A percentile compares a stretch with the other conserved stretches of the same genome.
Evolutionary conservation across 2,329 filamentous ascomycete genomes (phyloP).

Genomic region (Diaporthe destruens): DNA sequence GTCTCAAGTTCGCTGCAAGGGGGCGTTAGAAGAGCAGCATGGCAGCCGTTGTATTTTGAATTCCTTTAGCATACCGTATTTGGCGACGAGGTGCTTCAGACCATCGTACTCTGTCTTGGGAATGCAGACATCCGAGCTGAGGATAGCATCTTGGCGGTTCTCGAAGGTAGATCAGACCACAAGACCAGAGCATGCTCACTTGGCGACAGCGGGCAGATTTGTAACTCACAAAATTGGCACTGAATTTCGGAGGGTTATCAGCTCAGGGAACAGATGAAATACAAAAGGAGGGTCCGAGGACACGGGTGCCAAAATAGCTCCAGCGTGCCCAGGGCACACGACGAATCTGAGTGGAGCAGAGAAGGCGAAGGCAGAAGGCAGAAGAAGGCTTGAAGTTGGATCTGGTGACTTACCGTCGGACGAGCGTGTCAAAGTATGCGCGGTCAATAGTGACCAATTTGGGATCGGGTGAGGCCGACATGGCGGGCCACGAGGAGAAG

Average conservation of each 20-base stretch:
- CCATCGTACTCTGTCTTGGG: constrained; percentile 71
- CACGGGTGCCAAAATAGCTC: constrained; percentile 14
- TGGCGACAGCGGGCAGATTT: constrained; percentile 16
- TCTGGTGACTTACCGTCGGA: constrained; percentile 65
- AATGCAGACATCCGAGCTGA: constrained; percentile 63
- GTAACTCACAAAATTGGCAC: constrained; percentile 62
- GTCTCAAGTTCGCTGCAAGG: constrained; percentile 56
- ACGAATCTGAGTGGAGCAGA: background rate
- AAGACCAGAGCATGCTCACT: constrained; percentile 23
- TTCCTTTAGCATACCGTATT: constrained; percentile 64
- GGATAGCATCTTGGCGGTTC: constrained; percentile 49
- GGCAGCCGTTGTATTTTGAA: constrained; percentile 33
- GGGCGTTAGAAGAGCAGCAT: constrained; percentile 39
- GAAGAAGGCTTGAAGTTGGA: background rate
- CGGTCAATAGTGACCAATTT: constrained; percentile 68
- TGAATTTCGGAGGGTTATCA: constrained; percentile 43
- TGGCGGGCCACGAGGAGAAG: constrained; percentile 14
- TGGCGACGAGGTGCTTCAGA: constrained; percentile 63
- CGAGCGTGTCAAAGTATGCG: constrained; percentile 70
- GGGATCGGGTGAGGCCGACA: constrained; percentile 32
- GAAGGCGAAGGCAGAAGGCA: background rate
- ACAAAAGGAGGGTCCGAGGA: constrained; percentile 10
- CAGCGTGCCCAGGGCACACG: background rate
- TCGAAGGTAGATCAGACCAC: constrained; percentile 33
- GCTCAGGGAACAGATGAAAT: constrained; percentile 11